Conservation (phyloP, 2,329 filamentous ascomycete genomes). For the Chaetoscypha palmicola region DNA sequence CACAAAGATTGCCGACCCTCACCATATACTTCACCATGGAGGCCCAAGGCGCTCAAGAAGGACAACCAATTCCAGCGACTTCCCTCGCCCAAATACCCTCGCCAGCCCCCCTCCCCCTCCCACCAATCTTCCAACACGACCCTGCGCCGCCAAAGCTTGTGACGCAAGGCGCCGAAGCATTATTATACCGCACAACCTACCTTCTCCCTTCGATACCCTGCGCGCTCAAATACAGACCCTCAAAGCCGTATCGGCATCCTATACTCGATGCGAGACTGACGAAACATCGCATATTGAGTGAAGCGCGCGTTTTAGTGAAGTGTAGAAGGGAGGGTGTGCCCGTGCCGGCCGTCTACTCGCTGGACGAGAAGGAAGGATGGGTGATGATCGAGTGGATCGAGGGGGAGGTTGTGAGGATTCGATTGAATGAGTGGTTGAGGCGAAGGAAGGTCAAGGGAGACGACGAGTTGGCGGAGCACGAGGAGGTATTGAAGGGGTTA, state of each 20-base stretch:
- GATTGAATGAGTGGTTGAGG: constrained; percentile 63
- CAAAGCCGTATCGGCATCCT: constrained; percentile 88
- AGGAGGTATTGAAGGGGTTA: constrained; percentile 48
- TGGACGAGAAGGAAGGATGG: constrained; percentile 59
- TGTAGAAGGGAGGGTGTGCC: constrained; percentile 70
- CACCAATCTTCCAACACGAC: constrained; percentile 36
- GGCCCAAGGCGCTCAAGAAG: too few species aligned
- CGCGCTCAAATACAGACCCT: constrained; percentile 84
- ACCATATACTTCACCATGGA: constrained; percentile 6
- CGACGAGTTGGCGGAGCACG: constrained; percentile 24
- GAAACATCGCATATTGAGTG: constrained; percentile 76
- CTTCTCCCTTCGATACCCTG: constrained; percentile 60
- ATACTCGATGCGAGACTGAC: constrained; percentile 83
- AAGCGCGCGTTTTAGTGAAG: constrained; percentile 77
- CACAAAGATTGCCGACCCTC: not conserved
- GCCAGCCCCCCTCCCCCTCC: constrained; percentile 13
- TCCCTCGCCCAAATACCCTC: constrained; percentile 1
- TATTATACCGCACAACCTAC: constrained; percentile 82
- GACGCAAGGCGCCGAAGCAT: constrained; percentile 91
- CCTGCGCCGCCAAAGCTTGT: constrained; percentile 60
- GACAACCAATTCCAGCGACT: not conserved
- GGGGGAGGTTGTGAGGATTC: constrained; percentile 61
- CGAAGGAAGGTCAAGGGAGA: constrained; percentile 22
- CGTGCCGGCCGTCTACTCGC: constrained; percentile 74
- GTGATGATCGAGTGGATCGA: constrained; percentile 80